Evolutionary conservation across 179 eudicot species (phyloP).

Genomic region (Actinidia chinensis): DNA sequence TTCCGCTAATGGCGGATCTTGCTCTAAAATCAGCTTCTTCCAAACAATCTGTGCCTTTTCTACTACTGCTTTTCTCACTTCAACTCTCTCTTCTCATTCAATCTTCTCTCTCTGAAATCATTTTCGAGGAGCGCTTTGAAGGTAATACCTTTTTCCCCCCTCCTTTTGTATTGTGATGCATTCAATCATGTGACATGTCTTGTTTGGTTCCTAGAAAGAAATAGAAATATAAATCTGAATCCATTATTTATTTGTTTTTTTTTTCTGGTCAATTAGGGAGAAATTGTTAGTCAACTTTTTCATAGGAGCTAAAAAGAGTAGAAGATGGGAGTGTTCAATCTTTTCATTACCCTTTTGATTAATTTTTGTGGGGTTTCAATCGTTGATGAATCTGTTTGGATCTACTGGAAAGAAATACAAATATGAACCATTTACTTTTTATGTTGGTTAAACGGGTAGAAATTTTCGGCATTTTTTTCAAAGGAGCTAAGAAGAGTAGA

Average conservation of each 20-base stretch:
- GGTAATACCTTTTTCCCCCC: constrained; percentile 37
- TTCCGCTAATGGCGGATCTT: not conserved
- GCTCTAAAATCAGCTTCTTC: not conserved
- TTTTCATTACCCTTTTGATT: not conserved
- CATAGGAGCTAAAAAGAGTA: not conserved
- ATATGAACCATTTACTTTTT: not conserved
- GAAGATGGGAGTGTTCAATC: constrained; percentile 11
- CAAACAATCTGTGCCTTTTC: not conserved
- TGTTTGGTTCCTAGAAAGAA: not conserved
- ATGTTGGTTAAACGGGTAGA: not conserved
- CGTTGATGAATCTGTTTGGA: not conserved
- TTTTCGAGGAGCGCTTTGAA: constrained; percentile 88
- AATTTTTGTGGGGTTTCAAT: not conserved
- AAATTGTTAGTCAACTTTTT: constrained; percentile 1
- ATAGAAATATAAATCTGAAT: not conserved
- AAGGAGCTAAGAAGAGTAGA: not conserved
- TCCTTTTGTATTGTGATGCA: too few species aligned
- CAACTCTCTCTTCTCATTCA: constrained; percentile 34
- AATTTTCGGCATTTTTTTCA: not conserved
- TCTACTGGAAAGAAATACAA: not conserved
- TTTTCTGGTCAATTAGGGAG: not conserved
- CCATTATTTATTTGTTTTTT: not conserved
- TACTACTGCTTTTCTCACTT: constrained; percentile 30
- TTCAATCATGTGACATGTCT: not conserved
- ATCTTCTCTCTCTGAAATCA: constrained; percentile 55